A percentile compares a stretch with the other conserved stretches of the same genome.
phyloP scores from a whole-genome alignment of 2,329 filamentous ascomycete genomes.

The Parastagonospora avenae region DNA sequence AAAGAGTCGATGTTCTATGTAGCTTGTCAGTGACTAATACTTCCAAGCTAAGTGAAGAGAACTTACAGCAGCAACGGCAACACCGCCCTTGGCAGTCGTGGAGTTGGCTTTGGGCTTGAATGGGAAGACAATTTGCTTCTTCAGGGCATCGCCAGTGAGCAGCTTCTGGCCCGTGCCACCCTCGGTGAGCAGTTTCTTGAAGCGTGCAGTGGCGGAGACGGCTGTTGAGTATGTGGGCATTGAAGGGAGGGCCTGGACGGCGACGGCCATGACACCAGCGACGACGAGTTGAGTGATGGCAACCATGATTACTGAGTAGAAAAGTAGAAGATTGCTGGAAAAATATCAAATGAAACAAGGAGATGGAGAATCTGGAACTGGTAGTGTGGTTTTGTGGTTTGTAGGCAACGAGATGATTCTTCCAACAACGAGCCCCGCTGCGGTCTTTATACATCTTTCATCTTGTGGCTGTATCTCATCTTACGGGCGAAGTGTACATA shows the following conservation, averaged over 20 bases:
- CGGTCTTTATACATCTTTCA: constrained; percentile 33
- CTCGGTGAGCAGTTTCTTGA: constrained; percentile 35
- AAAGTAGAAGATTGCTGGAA: constrained; percentile 23
- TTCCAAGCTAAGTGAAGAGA: not conserved
- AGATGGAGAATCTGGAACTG: constrained; percentile 17
- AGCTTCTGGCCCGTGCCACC: constrained; percentile 26
- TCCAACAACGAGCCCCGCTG: constrained; percentile 1
- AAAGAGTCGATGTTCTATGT: constrained; percentile 46
- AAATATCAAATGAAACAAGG: constrained; percentile 20
- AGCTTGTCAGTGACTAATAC: not conserved
- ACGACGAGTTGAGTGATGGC: constrained; percentile 41
- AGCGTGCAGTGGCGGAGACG: constrained; percentile 17
- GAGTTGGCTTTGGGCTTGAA: constrained; percentile 51
- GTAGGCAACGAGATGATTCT: constrained; percentile 34
- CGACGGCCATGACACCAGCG: constrained; percentile 36
- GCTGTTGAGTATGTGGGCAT: constrained; percentile 19
- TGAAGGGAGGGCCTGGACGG: constrained; percentile 34
- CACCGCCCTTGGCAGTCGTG: constrained; percentile 60
- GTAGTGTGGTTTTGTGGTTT: constrained; percentile 32
- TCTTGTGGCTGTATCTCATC: not conserved
- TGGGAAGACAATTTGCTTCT: constrained; percentile 66
- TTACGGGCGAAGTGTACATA: too few relatives aligned
- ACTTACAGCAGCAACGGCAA: constrained; percentile 32
- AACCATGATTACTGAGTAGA: constrained; percentile 41
- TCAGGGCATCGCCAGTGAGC: constrained; percentile 37